Evolutionary conservation across 1,139 yeast species (phyloP).

Genomic region (Candida labiduridarum): DNA sequence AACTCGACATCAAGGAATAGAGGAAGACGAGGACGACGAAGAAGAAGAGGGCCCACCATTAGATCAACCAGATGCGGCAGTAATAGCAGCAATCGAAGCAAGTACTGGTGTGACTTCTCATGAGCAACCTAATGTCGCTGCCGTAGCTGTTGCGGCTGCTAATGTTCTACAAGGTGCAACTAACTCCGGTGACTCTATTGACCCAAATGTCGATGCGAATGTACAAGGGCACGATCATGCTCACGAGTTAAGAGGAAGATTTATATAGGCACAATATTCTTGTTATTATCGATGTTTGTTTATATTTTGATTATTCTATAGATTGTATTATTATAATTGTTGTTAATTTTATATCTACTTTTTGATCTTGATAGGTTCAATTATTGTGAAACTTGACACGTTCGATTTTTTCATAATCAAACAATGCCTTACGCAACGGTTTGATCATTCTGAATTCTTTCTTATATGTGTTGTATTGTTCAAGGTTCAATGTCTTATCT

Average conservation of each 20-base stretch:
- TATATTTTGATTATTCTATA: not conserved
- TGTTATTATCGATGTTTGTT: not conserved
- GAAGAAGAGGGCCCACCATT: slow-evolving; percentile 19
- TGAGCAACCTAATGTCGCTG: slow-evolving; percentile 33
- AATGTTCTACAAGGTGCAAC: slow-evolving; percentile 26
- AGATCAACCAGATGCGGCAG: slow-evolving; percentile 37
- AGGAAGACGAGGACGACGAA: not conserved
- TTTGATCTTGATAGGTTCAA: not conserved
- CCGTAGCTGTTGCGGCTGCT: slow-evolving; percentile 27
- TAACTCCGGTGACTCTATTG: slow-evolving; percentile 38
- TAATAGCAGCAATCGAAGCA: slow-evolving; percentile 48
- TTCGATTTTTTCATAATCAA: slow-evolving; percentile 27
- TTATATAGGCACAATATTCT: slow-evolving; percentile 3
- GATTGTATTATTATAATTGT: not conserved
- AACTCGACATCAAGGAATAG: slow-evolving; percentile 22
- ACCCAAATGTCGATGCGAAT: slow-evolving; percentile 49
- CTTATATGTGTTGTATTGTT: slow-evolving; percentile 18
- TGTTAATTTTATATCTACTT: not conserved
- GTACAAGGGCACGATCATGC: slow-evolving; percentile 49
- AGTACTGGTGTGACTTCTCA: slow-evolving; percentile 6
- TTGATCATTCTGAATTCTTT: slow-evolving; percentile 21
- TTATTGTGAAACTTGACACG: slow-evolving; percentile 21
- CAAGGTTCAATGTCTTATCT: slow-evolving; percentile 18
- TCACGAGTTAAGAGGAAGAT: slow-evolving; percentile 22
- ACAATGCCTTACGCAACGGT: slow-evolving; percentile 27